A percentile compares a stretch with the other conserved stretches of the same genome.
Evolutionary conservation across 2,329 filamentous ascomycete species (phyloP).

Genomic region (Fusarium sarcochroum): DNA sequence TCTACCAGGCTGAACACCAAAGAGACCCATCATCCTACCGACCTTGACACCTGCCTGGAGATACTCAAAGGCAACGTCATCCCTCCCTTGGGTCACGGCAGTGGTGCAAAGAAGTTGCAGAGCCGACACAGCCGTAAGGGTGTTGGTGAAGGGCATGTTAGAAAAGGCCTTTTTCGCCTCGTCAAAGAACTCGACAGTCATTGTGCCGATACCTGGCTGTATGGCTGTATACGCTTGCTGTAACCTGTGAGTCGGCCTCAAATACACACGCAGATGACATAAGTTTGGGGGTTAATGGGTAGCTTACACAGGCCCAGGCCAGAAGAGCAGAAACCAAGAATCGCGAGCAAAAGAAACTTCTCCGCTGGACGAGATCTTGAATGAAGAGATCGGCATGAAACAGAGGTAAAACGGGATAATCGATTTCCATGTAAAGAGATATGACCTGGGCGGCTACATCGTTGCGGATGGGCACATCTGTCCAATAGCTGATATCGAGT

Average conservation of each 20-base stretch:
- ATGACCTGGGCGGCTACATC: constrained; percentile 51
- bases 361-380: constrained; percentile 48
- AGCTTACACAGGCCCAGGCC: constrained; percentile 6
- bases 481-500: constrained; percentile 52
- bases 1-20: not conserved
- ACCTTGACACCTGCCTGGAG: not conserved
- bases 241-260: not conserved
- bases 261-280: too few species aligned
- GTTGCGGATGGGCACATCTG: constrained; percentile 48
- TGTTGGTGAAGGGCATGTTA: not conserved
- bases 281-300: not conserved
- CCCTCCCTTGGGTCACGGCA: not conserved
- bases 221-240: constrained; percentile 6
- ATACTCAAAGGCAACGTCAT: not conserved
- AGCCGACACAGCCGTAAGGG: constrained; percentile 6
- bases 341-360: constrained; percentile 50
- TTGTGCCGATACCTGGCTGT: not conserved
- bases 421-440: constrained; percentile 53
- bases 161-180: not conserved
- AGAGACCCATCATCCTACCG: not conserved
- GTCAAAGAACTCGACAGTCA: not conserved
- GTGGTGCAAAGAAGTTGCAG: constrained; percentile 8
- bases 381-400: constrained; percentile 56
- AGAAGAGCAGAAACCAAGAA: constrained; percentile 53
- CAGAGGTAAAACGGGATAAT: constrained; percentile 56